phyloP scores from a whole-genome alignment of 768 basidiomycete genomes.

The Auriscalpium vulgare region DNA sequence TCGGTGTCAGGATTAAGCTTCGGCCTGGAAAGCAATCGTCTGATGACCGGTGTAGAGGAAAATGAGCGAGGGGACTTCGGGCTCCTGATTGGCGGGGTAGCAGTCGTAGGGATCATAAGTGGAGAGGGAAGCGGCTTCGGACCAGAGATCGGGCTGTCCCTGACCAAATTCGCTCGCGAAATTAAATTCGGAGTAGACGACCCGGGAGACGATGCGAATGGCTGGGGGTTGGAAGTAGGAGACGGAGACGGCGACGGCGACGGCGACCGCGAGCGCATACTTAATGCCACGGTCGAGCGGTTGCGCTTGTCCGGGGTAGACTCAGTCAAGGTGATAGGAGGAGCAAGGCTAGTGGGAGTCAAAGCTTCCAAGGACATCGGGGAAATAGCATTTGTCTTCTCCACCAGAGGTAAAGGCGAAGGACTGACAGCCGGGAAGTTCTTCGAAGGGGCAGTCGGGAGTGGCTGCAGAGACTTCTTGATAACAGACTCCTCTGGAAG shows the following conservation, averaged over 20 bases:
- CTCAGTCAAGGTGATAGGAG: neutral
- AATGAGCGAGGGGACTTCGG: neutral
- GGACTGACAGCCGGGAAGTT: neutral
- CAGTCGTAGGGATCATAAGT: neutral
- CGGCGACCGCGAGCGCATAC: neutral
- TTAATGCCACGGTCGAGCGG: neutral
- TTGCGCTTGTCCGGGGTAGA: neutral
- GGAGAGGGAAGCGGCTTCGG: neutral
- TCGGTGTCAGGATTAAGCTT: neutral
- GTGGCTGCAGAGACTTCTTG: neutral
- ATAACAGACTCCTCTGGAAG: neutral
- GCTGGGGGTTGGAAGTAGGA: neutral
- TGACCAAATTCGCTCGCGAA: neutral
- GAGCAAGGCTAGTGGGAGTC: neutral
- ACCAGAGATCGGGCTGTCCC: neutral
- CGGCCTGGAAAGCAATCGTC: slow-evolving; percentile 12
- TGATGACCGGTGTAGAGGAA: slow-evolving; percentile 10
- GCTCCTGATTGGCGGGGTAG: neutral
- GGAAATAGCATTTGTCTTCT: neutral
- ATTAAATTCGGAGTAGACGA: neutral
- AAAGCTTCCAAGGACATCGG: neutral
- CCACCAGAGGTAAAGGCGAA: neutral
- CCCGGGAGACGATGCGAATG: neutral
- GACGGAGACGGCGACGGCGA: neutral
- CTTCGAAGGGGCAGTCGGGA: neutral